A percentile compares a stretch with the other conserved stretches of the same genome.
phyloP scores from a whole-genome alignment of 257 asterid genomes.

The Solanum sitiens region DNA sequence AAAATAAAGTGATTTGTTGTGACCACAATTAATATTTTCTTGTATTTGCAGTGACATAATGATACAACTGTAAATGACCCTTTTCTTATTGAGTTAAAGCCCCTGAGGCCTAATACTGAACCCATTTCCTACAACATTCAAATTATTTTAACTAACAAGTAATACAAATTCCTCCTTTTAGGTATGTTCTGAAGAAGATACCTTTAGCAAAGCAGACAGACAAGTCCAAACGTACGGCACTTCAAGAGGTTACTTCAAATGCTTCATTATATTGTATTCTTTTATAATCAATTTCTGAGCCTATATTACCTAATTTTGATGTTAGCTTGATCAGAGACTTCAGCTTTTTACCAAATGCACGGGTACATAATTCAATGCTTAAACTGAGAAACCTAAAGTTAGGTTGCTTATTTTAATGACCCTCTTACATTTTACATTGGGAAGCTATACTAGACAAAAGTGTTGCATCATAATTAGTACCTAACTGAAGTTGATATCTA shows the following conservation, averaged over 20 bases:
- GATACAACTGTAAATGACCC: background rate
- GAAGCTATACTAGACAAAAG: background rate
- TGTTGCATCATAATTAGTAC: background rate
- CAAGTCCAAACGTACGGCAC: constrained; percentile 63
- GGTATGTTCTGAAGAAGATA: constrained; percentile 84
- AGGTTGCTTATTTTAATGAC: background rate
- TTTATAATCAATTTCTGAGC: background rate
- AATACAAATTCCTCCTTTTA: constrained; percentile 9
- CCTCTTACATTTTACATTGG: background rate
- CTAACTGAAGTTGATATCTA: background rate
- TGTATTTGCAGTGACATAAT: background rate
- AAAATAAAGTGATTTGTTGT: background rate
- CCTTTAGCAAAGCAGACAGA: constrained; percentile 67
- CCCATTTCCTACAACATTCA: background rate
- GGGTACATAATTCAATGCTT: background rate
- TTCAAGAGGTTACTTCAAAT: constrained; percentile 59
- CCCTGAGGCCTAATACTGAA: background rate
- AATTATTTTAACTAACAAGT: background rate
- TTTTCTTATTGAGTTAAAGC: no score
- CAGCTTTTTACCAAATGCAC: background rate
- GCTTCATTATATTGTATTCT: background rate
- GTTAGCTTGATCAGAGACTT: background rate
- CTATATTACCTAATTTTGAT: background rate
- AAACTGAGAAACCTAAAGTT: background rate
- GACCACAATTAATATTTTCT: background rate